Base-by-base conservation (phyloP, 352 stramenopile species). In the Pythium angustatum region DNA sequence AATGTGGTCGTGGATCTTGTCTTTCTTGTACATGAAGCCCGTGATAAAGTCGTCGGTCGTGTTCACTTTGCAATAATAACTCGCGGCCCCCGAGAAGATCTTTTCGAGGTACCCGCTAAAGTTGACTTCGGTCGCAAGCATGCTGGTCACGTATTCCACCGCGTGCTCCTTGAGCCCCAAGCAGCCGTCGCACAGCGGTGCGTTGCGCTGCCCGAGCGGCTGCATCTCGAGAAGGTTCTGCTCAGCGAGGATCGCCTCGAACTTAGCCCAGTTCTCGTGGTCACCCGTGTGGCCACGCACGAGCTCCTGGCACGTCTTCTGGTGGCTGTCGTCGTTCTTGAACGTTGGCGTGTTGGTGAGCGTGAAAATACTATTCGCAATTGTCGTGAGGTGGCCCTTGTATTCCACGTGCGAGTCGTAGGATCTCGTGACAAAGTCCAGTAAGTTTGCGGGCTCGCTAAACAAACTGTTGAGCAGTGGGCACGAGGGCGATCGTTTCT, bases 1-100 rank as follows among this genome's bases (percentile, higher is more conserved):
- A 56, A 95, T 92, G 64, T 95, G 87, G 45, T 95, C 87, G 66
- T 95, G 87, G 41, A 95, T 93, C 62, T 95, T 95, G 73, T 95
- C 87, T 62, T 95, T 95, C 70, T 95, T 95, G 85, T 91, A 95
- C 72, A 95, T 73, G 59, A 95, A 95, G 17, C 87, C 87, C 54
- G 84, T 91, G 61, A 94, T 88, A 41, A 89, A 93, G 60, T 95
- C 87, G 53, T 93, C 87, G 12, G 78, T 92, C 30, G 84, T 85
- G 50, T 90, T 93, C 26, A 95, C 80, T 57, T 91, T 93, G 68
- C 87, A 94, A 52, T 91, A 85, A 58, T 93, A 82, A 28, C 77
- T 93, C 17, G 87, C 83, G 24, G 78, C 76, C 7, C 83, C 83
- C 2, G 84, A 93, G 67, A 95, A 95, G 27, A 95, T 87, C 21